Percentiles rank a stretch among this genome's conserved stretches.
phyloP scores from a whole-genome alignment of 257 asterid species.

The Prunella vulgaris region DNA sequence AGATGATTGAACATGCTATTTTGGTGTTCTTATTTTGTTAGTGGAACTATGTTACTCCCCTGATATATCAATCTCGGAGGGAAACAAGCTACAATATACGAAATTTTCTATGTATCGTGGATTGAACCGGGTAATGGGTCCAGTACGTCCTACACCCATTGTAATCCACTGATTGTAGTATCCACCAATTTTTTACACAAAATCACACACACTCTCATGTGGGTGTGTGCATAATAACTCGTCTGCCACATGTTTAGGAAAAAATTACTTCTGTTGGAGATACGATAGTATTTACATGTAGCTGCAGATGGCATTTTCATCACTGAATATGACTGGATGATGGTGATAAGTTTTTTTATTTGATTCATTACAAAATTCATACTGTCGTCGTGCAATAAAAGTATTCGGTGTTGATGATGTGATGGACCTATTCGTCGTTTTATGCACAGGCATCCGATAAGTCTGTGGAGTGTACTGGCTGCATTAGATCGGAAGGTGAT shows the following conservation, averaged over 20 bases:
- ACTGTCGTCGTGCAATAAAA: too few species aligned
- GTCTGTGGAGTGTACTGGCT: slow-evolving; percentile 52
- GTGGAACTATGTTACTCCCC: not conserved
- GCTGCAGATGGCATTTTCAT: not conserved
- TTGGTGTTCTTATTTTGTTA: not conserved
- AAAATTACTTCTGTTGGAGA: not conserved
- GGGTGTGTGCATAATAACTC: not conserved
- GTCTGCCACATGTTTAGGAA: not conserved
- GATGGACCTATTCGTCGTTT: not conserved
- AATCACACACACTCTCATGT: not conserved
- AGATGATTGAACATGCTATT: not conserved
- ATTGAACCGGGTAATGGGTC: not conserved
- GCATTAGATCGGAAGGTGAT: slow-evolving; percentile 79
- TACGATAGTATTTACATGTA: not conserved
- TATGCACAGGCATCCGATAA: slow-evolving; percentile 64
- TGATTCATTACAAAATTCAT: not conserved
- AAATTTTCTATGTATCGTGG: not conserved
- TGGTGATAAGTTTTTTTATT: not conserved
- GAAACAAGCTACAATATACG: not conserved
- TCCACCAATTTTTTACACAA: not conserved
- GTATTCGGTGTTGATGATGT: not conserved
- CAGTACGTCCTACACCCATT: not conserved
- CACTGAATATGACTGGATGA: not conserved
- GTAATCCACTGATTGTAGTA: not conserved
- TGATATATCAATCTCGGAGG: not conserved